Evolutionary conservation across 2,329 filamentous ascomycete genomes (phyloP).

Genomic region (Fusarium nurragi): DNA sequence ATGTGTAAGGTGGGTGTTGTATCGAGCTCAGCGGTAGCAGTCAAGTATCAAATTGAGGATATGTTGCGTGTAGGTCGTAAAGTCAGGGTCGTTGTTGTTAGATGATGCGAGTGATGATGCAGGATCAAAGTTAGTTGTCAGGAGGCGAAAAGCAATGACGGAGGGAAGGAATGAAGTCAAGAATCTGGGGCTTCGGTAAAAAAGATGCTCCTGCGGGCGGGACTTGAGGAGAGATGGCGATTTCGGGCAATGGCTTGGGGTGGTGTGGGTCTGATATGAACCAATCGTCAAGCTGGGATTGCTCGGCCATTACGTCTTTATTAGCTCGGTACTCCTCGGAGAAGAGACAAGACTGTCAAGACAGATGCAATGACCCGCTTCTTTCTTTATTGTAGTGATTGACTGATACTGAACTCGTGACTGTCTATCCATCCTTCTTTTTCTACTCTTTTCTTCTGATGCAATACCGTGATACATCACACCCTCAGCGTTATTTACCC

Average conservation of each 20-base stretch:
- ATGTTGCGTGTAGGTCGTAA: slow-evolving; percentile 15
- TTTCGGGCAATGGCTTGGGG: slow-evolving; percentile 43
- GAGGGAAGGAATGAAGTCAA: slow-evolving; percentile 29
- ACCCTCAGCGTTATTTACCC: background rate
- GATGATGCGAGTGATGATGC: slow-evolving; percentile 10
- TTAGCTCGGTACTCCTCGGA: slow-evolving; percentile 46
- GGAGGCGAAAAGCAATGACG: slow-evolving; percentile 43
- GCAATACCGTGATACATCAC: background rate
- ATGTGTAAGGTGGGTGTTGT: slow-evolving; percentile 2
- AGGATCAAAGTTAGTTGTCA: slow-evolving; percentile 18
- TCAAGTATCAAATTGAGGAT: slow-evolving; percentile 1
- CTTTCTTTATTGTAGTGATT: background rate
- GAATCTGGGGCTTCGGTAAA: slow-evolving; percentile 40
- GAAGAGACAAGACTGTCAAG: slow-evolving; percentile 31
- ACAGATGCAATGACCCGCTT: slow-evolving; percentile 25
- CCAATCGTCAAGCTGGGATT: slow-evolving; percentile 44
- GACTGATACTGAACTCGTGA: background rate
- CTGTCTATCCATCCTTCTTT: background rate
- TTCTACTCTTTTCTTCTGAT: accelerated
- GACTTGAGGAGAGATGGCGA: slow-evolving; percentile 45
- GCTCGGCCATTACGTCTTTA: slow-evolving; percentile 47
- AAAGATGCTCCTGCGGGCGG: slow-evolving; percentile 42
- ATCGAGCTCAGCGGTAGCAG: slow-evolving; percentile 9
- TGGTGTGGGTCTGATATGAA: slow-evolving; percentile 13
- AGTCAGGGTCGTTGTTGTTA: background rate